Evolutionary conservation across 129 eudicot species (phyloP), one percentile per base, ranked within the genome.

Genomic region (Chrysanthemum lavandulifolium): DNA sequence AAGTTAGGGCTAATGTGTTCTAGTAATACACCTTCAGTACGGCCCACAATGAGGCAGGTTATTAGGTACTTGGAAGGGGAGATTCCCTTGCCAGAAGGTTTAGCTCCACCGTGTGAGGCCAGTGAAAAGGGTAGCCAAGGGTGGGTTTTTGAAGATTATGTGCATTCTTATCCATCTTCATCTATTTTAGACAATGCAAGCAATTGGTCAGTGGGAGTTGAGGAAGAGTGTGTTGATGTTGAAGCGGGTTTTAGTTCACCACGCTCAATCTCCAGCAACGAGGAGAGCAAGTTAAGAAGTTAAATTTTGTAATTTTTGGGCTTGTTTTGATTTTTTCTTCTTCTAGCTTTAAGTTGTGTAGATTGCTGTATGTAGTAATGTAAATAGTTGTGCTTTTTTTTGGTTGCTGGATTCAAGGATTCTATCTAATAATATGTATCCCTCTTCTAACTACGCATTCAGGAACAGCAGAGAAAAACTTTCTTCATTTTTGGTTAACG

Each of bases 1-100:
- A 89, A 92, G 72, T 67, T 88, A 48, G 97, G 97, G 58, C 48
- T 89, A 19, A 73, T 92, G 85, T 92, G 96, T 56, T 92, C 94
- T 2, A 74, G 71, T 36, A 81, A 88, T 52, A 53, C 75, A 10
- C 84, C 89, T 19, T 69, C 61, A 0, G 63, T 64, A 15, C 67
- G 91, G 45, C 96, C 97, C 25, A 63, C 80, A 59, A 89, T 84
- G 87, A 84, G 84, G 78, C 96, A 84, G 81, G 85, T 86, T 3
- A 73, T 88, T 65, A 79, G 92, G 78, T 91, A 73, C 77, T 65
- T 91, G 82, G 89, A 91, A n/a, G 88, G 93, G 70, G 97, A 91
- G 81, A 77, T 63, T 23, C 33, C 60, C 1, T 36, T 88, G 79
- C 97, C 91, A 4, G 79, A 78, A 13, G 76, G 53, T 64, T 5